Conservation (phyloP, 2,329 filamentous ascomycete genomes). For the Colletotrichum incanum region DNA sequence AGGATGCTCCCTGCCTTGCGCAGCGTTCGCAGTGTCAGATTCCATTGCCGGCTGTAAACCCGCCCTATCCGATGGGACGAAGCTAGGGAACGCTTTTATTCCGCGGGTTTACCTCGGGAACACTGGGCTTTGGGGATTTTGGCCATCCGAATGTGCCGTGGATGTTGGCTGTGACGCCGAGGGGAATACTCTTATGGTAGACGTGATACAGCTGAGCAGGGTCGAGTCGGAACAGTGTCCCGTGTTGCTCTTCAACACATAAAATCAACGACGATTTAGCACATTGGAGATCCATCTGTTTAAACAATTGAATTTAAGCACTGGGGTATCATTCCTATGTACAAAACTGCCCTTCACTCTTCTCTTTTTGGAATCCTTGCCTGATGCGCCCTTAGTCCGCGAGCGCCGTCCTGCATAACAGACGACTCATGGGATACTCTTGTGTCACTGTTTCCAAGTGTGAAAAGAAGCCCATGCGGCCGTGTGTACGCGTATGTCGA, state of each 20-base stretch:
- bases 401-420: slow-evolving; percentile 29
- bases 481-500: slow-evolving; percentile 6
- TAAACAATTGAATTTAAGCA: slow-evolving; percentile 32
- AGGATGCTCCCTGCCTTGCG: background rate
- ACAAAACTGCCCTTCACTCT: slow-evolving; percentile 30
- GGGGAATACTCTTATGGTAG: too few relatives aligned
- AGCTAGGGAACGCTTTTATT: background rate
- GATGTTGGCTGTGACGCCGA: background rate
- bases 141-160: too few relatives aligned
- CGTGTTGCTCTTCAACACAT: background rate
- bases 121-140: background rate
- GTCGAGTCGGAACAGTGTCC: background rate
- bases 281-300: background rate
- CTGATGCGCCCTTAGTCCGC: slow-evolving; percentile 20
- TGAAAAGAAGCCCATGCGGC: slow-evolving; percentile 5
- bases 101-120: background rate
- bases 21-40: background rate
- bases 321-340: slow-evolving; percentile 42
- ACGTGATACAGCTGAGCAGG: background rate
- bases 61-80: background rate
- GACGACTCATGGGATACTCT: slow-evolving; percentile 1
- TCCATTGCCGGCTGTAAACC: too few relatives aligned
- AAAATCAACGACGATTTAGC: background rate
- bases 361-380: slow-evolving; percentile 17
- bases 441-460: slow-evolving; percentile 28